phyloP scores from a whole-genome alignment of 345 rosid genomes.

The Citrus trifoliata region DNA sequence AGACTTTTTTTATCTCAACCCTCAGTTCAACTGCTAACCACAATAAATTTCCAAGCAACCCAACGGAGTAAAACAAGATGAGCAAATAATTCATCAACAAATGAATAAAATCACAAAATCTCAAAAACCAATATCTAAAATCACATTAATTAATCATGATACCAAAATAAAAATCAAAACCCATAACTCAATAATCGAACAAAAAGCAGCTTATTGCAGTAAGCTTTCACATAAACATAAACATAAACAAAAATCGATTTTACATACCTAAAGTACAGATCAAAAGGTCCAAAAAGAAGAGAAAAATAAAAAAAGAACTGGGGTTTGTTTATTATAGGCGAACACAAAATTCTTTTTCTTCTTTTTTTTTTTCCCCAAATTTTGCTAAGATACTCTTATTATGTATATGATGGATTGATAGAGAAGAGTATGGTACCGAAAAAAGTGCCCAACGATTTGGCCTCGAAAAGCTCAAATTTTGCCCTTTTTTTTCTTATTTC shows the following conservation, averaged over 20 bases:
- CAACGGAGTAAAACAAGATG: not conserved
- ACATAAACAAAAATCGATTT: not conserved
- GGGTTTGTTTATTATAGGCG: not conserved
- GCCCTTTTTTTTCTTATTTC: not conserved
- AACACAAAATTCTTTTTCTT: too few relatives aligned
- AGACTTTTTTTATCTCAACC: not conserved
- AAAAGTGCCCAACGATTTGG: conserved; percentile 32
- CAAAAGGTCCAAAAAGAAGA: not conserved
- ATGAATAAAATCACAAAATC: not conserved
- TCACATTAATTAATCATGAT: not conserved
- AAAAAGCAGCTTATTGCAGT: not conserved
- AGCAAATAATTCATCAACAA: not conserved
- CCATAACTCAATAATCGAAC: not conserved
- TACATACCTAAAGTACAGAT: not conserved
- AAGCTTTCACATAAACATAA: not conserved
- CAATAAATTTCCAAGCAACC: not conserved
- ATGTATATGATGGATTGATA: too few relatives aligned
- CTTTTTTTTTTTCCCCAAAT: not conserved
- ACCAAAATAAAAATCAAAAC: not conserved
- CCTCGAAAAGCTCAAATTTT: conserved; percentile 36
- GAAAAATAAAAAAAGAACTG: not conserved
- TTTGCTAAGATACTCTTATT: not conserved
- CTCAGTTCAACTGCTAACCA: not conserved
- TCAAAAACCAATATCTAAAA: not conserved
- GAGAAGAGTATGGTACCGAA: conserved; percentile 22